Evolutionary conservation across 108 stramenopile genomes (phyloP), one percentile per base, ranked within the genome.

Genomic region (Seminavis robusta): DNA sequence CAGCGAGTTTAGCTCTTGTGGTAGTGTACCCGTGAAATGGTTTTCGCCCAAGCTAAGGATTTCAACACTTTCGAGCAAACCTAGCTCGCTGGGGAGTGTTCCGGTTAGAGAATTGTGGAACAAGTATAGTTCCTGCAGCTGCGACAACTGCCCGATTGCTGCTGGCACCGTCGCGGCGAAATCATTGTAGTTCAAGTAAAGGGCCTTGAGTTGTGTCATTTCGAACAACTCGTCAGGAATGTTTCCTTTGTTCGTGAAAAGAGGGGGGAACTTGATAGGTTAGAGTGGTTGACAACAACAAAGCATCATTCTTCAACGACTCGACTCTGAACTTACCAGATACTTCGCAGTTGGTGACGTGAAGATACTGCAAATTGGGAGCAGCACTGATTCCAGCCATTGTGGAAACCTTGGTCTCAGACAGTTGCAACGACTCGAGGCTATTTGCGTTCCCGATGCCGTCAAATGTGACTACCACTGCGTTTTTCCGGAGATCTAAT

Each of bases 401-500:
- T 6, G 74, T 69, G 10, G 16, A 48, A 15, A 71, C 50, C 8
- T 49, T 62, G 16, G 69, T 75, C 39, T 79, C 71, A 6, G 90
- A 88, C 25, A 92, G 67, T 6, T 72, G 60, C 45, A 92, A 60
- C 26, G 70, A 19, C 24, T 74, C 59, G 15, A 92, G 69, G 63
- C 74, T 84, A n/a, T 63, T 45, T 9, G 87, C 85, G 23, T 79
- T 73, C 19, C 46, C 76, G 23, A 92, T 77, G 11, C 73, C 72
- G 29, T 57, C 38, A 37, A 88, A 86, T 23, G 71, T 52, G 23
- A 92, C 61, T 4, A 46, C 37, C 25, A 92, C 73, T 9, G 78
- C 67, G 50, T 92, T 92, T n/a, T 65, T 39, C 5, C 44, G 50
- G 13, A 81, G 23, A 48, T 77, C 66, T 20, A 81, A 25, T 10